These are phyloP conservation scores for Hymenoscyphus occultus DNA, from an alignment of 2,329 filamentous ascomycete species.

Conservation along the genomic window DNA sequence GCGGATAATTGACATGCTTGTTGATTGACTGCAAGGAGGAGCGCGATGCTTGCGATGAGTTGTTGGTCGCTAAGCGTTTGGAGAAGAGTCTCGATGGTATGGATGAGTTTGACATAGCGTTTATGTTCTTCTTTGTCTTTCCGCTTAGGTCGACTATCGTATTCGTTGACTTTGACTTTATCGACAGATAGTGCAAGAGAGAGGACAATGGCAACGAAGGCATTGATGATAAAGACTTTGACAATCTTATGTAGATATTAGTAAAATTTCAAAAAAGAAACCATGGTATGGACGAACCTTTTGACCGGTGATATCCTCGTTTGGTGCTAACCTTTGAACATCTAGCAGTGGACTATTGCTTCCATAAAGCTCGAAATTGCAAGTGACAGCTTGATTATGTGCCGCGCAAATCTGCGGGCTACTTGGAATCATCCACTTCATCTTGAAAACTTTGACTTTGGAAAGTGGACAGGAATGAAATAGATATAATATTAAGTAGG, in stretches of 20 bases:
- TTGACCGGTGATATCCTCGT: conserved; percentile 9
- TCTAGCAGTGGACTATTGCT: background rate
- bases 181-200: conserved; percentile 6
- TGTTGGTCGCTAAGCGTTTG: conserved; percentile 8
- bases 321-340: conserved; percentile 3
- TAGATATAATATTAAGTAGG: background rate
- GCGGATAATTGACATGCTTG: conserved; percentile 9
- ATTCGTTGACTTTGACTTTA: background rate
- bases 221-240: conserved; percentile 1
- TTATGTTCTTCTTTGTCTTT: background rate
- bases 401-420: conserved; percentile 4
- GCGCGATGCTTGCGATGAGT: conserved; percentile 8
- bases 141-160: background rate
- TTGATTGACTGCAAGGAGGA: conserved; percentile 3
- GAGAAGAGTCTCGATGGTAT: conserved; percentile 6
- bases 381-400: conserved; percentile 3
- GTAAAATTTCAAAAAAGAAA: background rate
- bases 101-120: conserved; percentile 5
- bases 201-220: conserved; percentile 2
- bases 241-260: conserved; percentile 1
- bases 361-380: conserved; percentile 4
- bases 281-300: background rate
- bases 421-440: conserved; percentile 5
- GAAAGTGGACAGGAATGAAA: background rate
- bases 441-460: conserved; percentile 1